Evolutionary conservation across 352 stramenopile species (phyloP), one percentile per base, ranked within the genome.

Genomic region (Phytophthora pinifolia): DNA sequence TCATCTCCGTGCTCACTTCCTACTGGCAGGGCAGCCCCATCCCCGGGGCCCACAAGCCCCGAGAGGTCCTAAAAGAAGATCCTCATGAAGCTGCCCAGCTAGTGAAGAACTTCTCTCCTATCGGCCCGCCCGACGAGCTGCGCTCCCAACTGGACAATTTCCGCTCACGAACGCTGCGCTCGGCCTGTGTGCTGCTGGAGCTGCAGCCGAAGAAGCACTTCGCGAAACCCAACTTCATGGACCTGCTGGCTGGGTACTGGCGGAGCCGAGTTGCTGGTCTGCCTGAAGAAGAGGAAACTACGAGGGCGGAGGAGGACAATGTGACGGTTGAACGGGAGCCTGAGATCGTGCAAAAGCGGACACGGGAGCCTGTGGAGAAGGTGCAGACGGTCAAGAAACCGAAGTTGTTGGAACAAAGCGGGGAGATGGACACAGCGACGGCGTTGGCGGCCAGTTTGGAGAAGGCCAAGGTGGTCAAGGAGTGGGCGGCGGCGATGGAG

Each of bases 401-500:
- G 0, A 56, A 68, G 18, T 25, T 39, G n/a, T 8, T 48, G 14
- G 41, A 57, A 44, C 31, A n/a, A 12, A 31, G 9, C 12, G 39
- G 15, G 14, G 49, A 59, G 13, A 17, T 44, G 32, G 13, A 39
- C 15, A 8, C 41, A 30, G 6, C 18, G 5, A 31, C 6, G 13
- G 14, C 5, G 0, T 31, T 58, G 36, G 17, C 36, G 9, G 14
- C 37, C 9, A 58, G 47, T 1, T 9, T 71, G 22, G 58, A 71
- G 34, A 71, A 71, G 34, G 62, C 62, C 18, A 58, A 65, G 33
- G 52, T 67, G 27, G 58, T 67, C 0, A 60, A 67, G 42, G 62
- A 67, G 33, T 71, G 62, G 62, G 62, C 62, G 8, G 55, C 62
- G 0, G 62, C 62, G 2, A 67, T 64, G 6, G 57, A 71, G 44